Base-by-base conservation (phyloP, 2,329 filamentous ascomycete species). In the Nigrograna mackinnonii region DNA sequence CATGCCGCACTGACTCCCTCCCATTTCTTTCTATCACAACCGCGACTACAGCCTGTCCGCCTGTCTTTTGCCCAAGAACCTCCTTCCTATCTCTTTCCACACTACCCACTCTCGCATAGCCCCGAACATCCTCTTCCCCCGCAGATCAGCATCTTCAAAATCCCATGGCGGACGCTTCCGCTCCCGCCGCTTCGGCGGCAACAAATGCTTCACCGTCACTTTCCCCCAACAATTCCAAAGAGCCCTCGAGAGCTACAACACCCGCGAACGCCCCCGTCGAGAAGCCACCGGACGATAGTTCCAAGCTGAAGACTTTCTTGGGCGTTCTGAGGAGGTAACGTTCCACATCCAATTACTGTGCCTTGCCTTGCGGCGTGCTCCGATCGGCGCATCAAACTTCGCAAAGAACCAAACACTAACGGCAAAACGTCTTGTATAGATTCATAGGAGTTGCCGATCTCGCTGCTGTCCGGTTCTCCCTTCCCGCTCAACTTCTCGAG, bases 361-460 rank as follows among this genome's bases (percentile, higher is more conserved):
- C 9, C 33, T 9, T 13, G 33, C 33, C 7, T 19, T 20, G 33
- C 33, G 19, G 5, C n/a, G 5, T 7, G 9, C 18, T 28, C 24
- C 24, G 24, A 12, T 28, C 11, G 11, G 14, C 24, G 24, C 14
- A 12, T 28, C 14, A 28, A 11, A 28, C 11, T 17, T 17, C n/a
- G 16, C n/a, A 33, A 17, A 12, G 18, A 11, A 17, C 16, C 11
- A 11, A 3, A 17, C 13, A 33, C 31, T 33, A 17, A 33, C 31
- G 18, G 9, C 31, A 12, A 9, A 13, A 13, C 18, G n/a, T 28
- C 43, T 47, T 45, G 47, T 43, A 37, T 69, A 95, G 92, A 68
- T 97, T 97, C 71, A 91, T 97, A 60, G 94, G 94, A 56, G 94
- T 99, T 43, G 79, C 91, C 55, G 94, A 99, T 72, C 94, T 99